Evolutionary conservation across 1,284 basidiomycete genomes (phyloP), one percentile per base, ranked within the genome.

Genomic region (Moniliella sp.): DNA sequence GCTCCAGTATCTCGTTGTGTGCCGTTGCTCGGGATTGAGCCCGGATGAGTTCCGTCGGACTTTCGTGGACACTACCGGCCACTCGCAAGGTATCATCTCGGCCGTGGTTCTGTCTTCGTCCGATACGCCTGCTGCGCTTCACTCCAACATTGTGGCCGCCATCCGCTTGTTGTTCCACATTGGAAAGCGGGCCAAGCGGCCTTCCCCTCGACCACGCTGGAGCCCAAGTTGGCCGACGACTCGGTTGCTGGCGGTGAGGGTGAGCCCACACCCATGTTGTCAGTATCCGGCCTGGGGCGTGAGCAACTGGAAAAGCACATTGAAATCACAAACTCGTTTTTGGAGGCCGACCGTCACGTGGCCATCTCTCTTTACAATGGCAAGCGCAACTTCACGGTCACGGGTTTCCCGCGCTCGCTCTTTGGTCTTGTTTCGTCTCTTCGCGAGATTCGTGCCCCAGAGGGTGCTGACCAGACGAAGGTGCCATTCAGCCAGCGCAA

Each of bases 1-100:
- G 53, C 72, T 75, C 4, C 88, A 94, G 60, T 97, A 91, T 63
- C 69, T 91, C 42, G 69, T 78, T 34, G 69, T 76, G 15, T 77
- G 76, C 56, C 75, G 73, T 32, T 73, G 78, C 34, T 65, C 73
- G 15, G 72, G 74, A 35, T 64, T 84, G 28, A 72, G 71, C 10
- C 84, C 84, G 0, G 78, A 74, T 12, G 72, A 84, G 50, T 70
- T 91, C 57, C 73, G 78, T 31, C 64, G 67, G 28, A 71, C 72
- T 35, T 70, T 93, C 43, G 68, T 73, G 18, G 88, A 86, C 32
- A 73, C 82, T 4, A 94, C 88, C 8, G 88, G 88, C 28, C 88
- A 97, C 65, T 91, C 83, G 4, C 88, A 94, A 63, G 91, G 88
- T 45, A 73, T 97, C 46, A 75, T 93, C 35, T 83, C 84, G 13